Base-by-base conservation (phyloP, 1,284 basidiomycete genomes). In the Coniferiporia sulphurascens region DNA sequence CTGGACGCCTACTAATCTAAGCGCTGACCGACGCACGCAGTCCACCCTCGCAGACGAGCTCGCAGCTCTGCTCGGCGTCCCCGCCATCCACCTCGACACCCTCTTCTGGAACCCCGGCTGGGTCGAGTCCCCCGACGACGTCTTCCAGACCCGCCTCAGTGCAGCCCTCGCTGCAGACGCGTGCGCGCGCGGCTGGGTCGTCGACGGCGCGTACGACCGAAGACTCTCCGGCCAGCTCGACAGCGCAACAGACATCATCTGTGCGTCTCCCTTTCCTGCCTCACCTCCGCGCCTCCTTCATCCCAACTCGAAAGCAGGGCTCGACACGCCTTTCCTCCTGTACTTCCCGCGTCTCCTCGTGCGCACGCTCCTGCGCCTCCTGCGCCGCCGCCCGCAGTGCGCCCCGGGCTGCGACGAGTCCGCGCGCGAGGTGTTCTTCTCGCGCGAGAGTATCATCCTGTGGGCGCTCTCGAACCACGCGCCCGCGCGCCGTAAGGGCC, bases 261-360 rank as follows among this genome's bases (percentile, higher is more conserved):
- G 85, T 87, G 64, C 38, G 63, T 27, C 27, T 27, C 27, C 80
- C 72, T 17, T 41, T 38, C 36, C 44, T 52, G 35, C 43, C 13
- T 41, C 19, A 46, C 45, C 32, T 27, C 36, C 2, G 7, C 13
- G 54, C 48, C 17, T 45, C 19, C 51, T 21, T 60, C 9, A 48
- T 27, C 45, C 19, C 52, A 35, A 52, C 56, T 7, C 8, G n/a
- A 55, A 51, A 41, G 51, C 59, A 86, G 84, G 84, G 86, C 72
- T 87, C 21, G 83, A 86, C 65, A 83, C 84, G 15, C 86, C 86
- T 8, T 72, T 87, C 48, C 27, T 70, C 7, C 69, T 80, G 15
- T 86, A 85, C 70, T 76, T 87, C 58, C 81, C 83, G 44, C 79
- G 85, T 15, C 64, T 86, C 19, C 63, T 78, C 58, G 59, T 72